phyloP scores from a whole-genome alignment of 768 basidiomycete genomes.

The Zangia roseola region DNA sequence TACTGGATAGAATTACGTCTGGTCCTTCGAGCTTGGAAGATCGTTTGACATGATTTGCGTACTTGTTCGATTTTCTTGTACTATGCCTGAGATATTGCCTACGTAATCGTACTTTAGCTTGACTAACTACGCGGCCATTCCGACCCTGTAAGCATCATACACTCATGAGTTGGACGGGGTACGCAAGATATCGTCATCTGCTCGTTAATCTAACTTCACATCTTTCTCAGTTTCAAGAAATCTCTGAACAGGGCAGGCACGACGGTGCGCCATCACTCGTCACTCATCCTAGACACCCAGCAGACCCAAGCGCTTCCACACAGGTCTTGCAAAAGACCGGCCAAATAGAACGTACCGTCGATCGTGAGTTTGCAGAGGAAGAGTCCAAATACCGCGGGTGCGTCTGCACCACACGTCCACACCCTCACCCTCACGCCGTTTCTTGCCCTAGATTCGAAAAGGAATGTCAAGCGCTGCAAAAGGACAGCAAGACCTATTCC shows the following conservation, averaged over 20 bases:
- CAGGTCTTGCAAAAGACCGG: conserved; percentile 97
- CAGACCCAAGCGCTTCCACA: conserved; percentile 8
- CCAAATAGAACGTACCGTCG: conserved; percentile 94
- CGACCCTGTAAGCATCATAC: too few relatives aligned
- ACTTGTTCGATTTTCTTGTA: neutral
- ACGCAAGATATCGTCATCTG: neutral
- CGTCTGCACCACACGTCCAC: conserved; percentile 25
- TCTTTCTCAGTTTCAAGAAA: conserved; percentile 77
- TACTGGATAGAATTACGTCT: conserved; percentile 17
- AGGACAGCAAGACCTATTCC: conserved; percentile 91
- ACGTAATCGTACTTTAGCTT: conserved; percentile 17
- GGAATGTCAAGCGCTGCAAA: conserved; percentile 90
- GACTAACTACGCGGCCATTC: too few relatives aligned
- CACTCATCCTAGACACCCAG: neutral
- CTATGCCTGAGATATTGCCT: neutral
- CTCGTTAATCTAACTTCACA: neutral
- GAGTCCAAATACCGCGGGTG: conserved; percentile 89
- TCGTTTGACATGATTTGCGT: conserved; percentile 19
- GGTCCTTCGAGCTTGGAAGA: conserved; percentile 17
- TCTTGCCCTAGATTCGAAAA: conserved; percentile 78
- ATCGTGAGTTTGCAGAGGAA: conserved; percentile 90
- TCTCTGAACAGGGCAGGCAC: conserved; percentile 89
- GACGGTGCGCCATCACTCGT: conserved; percentile 52
- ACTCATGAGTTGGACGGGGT: conserved; percentile 60
- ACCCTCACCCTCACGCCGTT: neutral